Evolutionary conservation across 169 alveolate species (phyloP).

Genomic region (Plasmodium knowlesi): DNA sequence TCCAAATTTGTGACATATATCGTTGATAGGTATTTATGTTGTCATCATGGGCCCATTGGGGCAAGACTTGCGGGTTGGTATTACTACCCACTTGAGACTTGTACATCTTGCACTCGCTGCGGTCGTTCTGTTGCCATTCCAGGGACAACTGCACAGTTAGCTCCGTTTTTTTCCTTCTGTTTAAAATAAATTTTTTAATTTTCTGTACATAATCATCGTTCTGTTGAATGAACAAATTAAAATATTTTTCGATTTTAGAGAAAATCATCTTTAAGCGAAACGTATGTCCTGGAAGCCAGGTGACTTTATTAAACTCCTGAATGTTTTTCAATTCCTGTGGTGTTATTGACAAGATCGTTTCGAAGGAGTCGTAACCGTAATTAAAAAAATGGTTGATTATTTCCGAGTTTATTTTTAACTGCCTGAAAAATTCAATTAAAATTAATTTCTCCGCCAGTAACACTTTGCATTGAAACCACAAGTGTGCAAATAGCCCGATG

Average conservation of each 20-base stretch:
- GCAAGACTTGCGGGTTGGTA: background rate
- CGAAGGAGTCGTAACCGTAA: slow-evolving; percentile 49
- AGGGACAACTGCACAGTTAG: background rate
- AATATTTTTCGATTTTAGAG: slow-evolving; percentile 13
- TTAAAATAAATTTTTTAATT: slow-evolving; percentile 27
- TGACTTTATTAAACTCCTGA: slow-evolving; percentile 48
- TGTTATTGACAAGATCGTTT: slow-evolving; percentile 48
- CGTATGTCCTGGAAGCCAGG: slow-evolving; percentile 54
- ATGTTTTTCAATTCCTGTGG: slow-evolving; percentile 32
- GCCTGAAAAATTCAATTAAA: slow-evolving; percentile 42
- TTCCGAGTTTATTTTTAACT: slow-evolving; percentile 49
- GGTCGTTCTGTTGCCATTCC: background rate
- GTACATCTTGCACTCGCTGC: background rate
- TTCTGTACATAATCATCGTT: slow-evolving; percentile 38
- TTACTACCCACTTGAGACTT: background rate
- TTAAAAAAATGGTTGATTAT: slow-evolving; percentile 63
- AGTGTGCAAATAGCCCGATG: slow-evolving; percentile 53
- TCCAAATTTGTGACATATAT: background rate
- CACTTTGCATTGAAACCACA: slow-evolving; percentile 59
- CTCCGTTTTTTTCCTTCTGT: slow-evolving; percentile 34
- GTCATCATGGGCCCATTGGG: background rate
- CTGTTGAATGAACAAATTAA: slow-evolving; percentile 24
- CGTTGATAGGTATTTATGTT: slow-evolving; percentile 3
- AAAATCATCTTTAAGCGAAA: slow-evolving; percentile 28
- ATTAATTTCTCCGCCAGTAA: slow-evolving; percentile 60